These are phyloP conservation scores for Epichloe amarillans DNA, from an alignment of 2,329 filamentous ascomycete genomes.

Conservation along the genomic window DNA sequence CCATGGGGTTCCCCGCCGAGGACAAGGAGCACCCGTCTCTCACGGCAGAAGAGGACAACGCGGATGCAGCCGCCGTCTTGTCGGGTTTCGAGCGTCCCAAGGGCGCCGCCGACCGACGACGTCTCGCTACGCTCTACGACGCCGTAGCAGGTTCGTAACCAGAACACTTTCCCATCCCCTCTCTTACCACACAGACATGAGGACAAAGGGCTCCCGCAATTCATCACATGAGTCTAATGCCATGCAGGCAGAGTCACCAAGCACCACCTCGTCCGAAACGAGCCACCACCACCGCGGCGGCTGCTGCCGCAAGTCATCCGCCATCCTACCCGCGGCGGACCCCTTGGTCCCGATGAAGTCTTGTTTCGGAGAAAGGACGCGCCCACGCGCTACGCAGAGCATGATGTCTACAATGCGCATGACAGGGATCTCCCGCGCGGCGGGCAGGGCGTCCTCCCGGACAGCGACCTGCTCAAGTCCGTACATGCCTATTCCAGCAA, in stretches of 20 bases:
- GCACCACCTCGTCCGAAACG: constrained; percentile 10
- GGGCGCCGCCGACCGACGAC: constrained; percentile 11
- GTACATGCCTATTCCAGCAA: constrained; percentile 55
- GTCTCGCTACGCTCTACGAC: constrained; percentile 51
- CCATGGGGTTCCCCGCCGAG: not conserved
- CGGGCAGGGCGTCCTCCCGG: constrained; percentile 41
- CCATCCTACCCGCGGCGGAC: constrained; percentile 15
- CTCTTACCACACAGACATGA: too few species aligned
- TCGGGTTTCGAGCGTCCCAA: constrained; percentile 5
- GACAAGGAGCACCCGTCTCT: constrained; percentile 1
- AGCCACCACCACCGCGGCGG: not conserved
- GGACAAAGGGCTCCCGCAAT: not conserved
- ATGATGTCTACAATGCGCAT: constrained; percentile 58
- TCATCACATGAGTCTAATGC: constrained; percentile 12
- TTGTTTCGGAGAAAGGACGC: constrained; percentile 54
- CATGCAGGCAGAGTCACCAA: constrained; percentile 19
- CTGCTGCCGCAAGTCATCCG: constrained; percentile 7
- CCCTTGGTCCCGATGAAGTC: constrained; percentile 54
- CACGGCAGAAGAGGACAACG: constrained; percentile 3
- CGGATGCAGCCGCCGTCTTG: not conserved
- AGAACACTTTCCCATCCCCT: too few species aligned
- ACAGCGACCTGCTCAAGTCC: constrained; percentile 55
- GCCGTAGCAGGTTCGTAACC: constrained; percentile 48
- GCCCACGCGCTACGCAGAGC: constrained; percentile 54
- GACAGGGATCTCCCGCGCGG: constrained; percentile 37